Percentiles rank a stretch among this genome's conserved stretches.
Conservation (phyloP, 1,284 basidiomycete species). For the Gastroboletus turbinatus region DNA sequence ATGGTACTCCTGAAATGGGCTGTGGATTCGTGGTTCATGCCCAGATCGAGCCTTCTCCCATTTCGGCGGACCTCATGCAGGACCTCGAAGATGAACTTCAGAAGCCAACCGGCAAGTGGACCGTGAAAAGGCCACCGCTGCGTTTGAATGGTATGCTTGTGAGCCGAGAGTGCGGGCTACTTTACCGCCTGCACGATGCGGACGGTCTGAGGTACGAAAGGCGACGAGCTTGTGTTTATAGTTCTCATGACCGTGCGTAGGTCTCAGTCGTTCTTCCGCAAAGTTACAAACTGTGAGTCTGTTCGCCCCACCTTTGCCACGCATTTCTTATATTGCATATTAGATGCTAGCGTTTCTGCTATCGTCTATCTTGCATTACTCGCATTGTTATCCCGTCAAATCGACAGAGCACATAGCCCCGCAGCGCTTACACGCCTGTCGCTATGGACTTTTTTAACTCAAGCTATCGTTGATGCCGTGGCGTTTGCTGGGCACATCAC, state of each 20-base stretch:
- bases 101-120: slow-evolving; percentile 68
- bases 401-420: slow-evolving; percentile 73
- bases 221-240: neutral
- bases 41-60: slow-evolving; percentile 53
- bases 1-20: slow-evolving; percentile 18
- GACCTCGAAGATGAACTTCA: slow-evolving; percentile 72
- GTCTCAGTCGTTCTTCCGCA: slow-evolving; percentile 70
- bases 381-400: slow-evolving; percentile 69
- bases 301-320: neutral
- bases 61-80: slow-evolving; percentile 55
- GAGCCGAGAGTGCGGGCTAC: slow-evolving; percentile 77
- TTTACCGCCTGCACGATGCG: slow-evolving; percentile 64
- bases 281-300: slow-evolving; percentile 77
- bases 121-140: slow-evolving; percentile 53
- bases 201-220: slow-evolving; percentile 61
- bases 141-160: slow-evolving; percentile 63
- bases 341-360: slow-evolving; percentile 74
- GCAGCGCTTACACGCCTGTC: slow-evolving; percentile 77
- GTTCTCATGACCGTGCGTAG: slow-evolving; percentile 31
- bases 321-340: slow-evolving; percentile 2
- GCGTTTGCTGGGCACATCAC: slow-evolving; percentile 85
- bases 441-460: slow-evolving; percentile 76
- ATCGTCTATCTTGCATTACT: slow-evolving; percentile 69
- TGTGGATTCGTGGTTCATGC: slow-evolving; percentile 68
- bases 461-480: slow-evolving; percentile 76